phyloP scores from a whole-genome alignment of 73 alveolate species.

The Blepharisma stoltei region DNA sequence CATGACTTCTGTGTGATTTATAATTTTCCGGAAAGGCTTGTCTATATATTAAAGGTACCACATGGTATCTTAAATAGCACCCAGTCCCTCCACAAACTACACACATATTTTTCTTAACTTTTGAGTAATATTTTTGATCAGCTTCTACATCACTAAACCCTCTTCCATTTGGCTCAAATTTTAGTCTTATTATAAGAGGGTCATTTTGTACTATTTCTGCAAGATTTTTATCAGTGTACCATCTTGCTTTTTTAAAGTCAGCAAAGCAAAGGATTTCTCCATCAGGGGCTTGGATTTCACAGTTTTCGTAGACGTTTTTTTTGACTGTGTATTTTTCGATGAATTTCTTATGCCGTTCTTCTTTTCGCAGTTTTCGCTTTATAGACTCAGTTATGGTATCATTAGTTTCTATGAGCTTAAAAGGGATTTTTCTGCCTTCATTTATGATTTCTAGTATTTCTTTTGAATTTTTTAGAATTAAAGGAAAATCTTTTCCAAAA shows the following conservation, averaged over 20 bases:
- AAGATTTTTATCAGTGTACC: constrained; percentile 79
- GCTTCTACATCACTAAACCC: constrained; percentile 59
- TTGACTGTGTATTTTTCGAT: constrained; percentile 63
- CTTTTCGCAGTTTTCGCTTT: constrained; percentile 59
- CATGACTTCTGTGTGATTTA: constrained; percentile 95
- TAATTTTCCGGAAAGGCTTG: constrained; percentile 78
- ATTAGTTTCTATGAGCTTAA: constrained; percentile 21
- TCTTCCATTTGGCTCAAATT: constrained; percentile 85
- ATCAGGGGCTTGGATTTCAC: constrained; percentile 89
- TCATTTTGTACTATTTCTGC: constrained; percentile 66
- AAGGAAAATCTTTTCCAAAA: constrained; percentile 22
- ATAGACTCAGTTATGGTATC: constrained; percentile 51
- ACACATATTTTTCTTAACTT: constrained; percentile 77
- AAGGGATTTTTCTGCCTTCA: not conserved
- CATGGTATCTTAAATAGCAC: constrained; percentile 78
- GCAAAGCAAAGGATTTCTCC: constrained; percentile 80
- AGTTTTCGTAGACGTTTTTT: constrained; percentile 84
- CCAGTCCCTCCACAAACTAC: constrained; percentile 78
- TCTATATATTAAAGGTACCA: constrained; percentile 79
- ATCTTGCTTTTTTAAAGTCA: constrained; percentile 76
- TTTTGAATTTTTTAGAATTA: not conserved
- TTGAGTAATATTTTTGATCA: constrained; percentile 58
- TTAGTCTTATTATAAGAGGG: constrained; percentile 72
- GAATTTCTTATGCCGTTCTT: constrained; percentile 54
- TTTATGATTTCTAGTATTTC: constrained; percentile 23